A percentile compares a stretch with the other conserved stretches of the same genome.
These are phyloP conservation scores for Sporothrix pallida DNA, from an alignment of 2,329 filamentous ascomycete genomes.

Conservation along the genomic window DNA sequence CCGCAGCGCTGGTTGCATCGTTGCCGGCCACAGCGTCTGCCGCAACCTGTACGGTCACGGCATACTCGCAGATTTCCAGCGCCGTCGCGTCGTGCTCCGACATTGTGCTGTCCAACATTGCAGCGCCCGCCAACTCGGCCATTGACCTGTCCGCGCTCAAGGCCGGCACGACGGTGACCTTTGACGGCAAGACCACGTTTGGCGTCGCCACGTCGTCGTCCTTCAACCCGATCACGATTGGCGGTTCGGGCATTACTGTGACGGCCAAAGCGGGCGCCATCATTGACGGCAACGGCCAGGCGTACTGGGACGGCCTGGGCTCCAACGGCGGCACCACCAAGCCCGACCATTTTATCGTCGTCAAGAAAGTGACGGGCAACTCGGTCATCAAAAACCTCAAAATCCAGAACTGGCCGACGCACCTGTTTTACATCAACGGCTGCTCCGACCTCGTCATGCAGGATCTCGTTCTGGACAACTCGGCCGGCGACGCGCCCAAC, in stretches of 20 bases:
- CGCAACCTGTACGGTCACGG: background rate
- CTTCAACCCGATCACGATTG: background rate
- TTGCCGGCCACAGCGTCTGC: too few relatives aligned
- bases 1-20: too few relatives aligned
- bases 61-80: background rate
- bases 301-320: constrained; percentile 17
- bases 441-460: background rate
- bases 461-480: background rate
- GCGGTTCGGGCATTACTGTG: background rate
- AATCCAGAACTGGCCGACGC: background rate
- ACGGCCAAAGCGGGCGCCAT: background rate
- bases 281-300: constrained; percentile 6
- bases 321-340: constrained; percentile 5
- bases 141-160: background rate
- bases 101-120: constrained; percentile 19
- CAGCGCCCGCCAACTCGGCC: background rate
- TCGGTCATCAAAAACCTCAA: background rate
- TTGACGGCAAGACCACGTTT: background rate
- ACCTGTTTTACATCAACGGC: background rate
- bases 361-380: background rate
- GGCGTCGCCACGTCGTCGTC: background rate
- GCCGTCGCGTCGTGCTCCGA: constrained; percentile 9
- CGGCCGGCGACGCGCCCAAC: background rate
- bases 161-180: background rate
- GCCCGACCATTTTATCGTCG: background rate